phyloP scores from a whole-genome alignment of 179 eudicot genomes.

The Beta macrorhiza region DNA sequence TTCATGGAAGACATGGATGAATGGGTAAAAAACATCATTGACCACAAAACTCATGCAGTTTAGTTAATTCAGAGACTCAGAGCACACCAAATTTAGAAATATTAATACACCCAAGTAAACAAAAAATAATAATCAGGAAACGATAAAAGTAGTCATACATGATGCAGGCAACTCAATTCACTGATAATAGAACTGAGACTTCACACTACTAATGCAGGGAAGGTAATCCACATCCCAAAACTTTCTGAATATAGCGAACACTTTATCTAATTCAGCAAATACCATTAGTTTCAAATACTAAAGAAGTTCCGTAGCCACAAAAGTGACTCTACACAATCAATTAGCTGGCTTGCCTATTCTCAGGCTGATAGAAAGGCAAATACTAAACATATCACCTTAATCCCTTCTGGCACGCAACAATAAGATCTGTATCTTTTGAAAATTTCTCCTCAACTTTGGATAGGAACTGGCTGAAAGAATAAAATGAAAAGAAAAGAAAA shows the following conservation, averaged over 20 bases:
- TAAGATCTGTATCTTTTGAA: slow-evolving; percentile 78
- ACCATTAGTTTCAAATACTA: neutral
- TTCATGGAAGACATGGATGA: neutral
- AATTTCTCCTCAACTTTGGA: slow-evolving; percentile 59
- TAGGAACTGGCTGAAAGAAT: slow-evolving; percentile 54
- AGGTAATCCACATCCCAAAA: neutral
- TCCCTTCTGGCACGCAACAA: slow-evolving; percentile 97
- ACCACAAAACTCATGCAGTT: neutral
- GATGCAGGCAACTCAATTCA: neutral
- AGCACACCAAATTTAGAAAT: neutral
- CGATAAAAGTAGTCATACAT: neutral
- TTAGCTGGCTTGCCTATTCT: neutral
- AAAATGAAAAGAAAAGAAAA: slow-evolving; percentile 11
- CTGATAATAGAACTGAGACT: neutral
- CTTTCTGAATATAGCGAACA: neutral
- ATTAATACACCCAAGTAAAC: neutral
- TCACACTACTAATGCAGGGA: neutral
- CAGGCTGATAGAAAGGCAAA: neutral
- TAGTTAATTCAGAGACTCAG: slow-evolving; percentile 1
- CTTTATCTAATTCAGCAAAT: neutral
- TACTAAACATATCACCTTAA: slow-evolving; percentile 56
- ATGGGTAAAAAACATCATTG: neutral
- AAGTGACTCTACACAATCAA: neutral
- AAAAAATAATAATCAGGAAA: neutral
- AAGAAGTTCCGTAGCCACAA: neutral